Evolutionary conservation across 345 rosid genomes (phyloP).

Genomic region (Salix udensis): DNA sequence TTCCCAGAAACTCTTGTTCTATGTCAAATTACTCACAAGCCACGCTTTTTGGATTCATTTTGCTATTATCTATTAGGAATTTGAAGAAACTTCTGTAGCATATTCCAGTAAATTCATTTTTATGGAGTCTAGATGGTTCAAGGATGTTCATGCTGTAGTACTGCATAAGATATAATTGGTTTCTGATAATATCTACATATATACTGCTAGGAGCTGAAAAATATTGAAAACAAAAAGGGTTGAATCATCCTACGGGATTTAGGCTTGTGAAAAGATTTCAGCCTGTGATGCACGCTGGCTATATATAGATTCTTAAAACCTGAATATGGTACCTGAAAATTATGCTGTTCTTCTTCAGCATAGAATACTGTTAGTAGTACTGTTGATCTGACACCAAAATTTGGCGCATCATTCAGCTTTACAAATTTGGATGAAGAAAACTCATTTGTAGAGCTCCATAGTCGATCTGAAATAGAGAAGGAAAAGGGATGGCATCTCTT

Average conservation of each 20-base stretch:
- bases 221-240: background rate
- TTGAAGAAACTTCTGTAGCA: background rate
- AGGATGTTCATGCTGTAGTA: background rate
- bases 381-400: background rate
- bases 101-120: background rate
- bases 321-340: background rate
- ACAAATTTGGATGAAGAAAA: background rate
- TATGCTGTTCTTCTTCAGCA: background rate
- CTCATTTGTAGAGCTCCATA: background rate
- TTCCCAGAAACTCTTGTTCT: background rate
- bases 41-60: background rate
- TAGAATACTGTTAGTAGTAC: background rate
- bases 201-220: background rate
- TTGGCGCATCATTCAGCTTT: background rate
- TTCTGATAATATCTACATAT: background rate
- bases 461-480: background rate
- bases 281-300: background rate
- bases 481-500: slow-evolving; percentile 64
- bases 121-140: background rate
- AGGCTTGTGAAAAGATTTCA: background rate
- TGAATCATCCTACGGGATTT: background rate
- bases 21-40: background rate
- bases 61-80: background rate
- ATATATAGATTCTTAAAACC: background rate
- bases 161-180: background rate